phyloP scores from a whole-genome alignment of 1,139 yeast species.

The Hansenula lynferdii region DNA sequence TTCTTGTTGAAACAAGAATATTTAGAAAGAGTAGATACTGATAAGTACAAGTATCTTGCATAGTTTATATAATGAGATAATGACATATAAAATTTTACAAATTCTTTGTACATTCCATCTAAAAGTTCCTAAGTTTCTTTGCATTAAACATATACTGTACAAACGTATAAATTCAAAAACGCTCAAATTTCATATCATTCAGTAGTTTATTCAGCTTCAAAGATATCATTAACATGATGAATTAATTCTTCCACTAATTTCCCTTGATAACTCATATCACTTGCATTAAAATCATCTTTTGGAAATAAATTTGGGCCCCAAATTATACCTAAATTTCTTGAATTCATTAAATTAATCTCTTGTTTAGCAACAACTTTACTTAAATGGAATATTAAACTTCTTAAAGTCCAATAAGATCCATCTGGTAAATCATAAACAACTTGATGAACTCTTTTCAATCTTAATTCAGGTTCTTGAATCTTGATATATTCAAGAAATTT shows the following conservation, averaged over 20 bases:
- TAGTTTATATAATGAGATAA: too few relatives aligned
- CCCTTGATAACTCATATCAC: constrained; percentile 78
- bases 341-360: constrained; percentile 70
- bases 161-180: background rate
- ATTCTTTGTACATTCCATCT: too few relatives aligned
- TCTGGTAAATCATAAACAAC: constrained; percentile 88
- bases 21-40: constrained; percentile 22
- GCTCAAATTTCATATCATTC: too few relatives aligned
- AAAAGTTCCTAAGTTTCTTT: too few relatives aligned
- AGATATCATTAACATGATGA: constrained; percentile 79
- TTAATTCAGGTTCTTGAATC: constrained; percentile 50
- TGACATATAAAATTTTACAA: too few relatives aligned
- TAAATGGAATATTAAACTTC: constrained; percentile 81
- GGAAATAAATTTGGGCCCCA: constrained; percentile 92
- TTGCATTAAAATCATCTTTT: constrained; percentile 56
- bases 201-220: constrained; percentile 63
- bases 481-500: constrained; percentile 72
- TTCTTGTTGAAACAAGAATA: constrained; percentile 27
- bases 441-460: constrained; percentile 77
- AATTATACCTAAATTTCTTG: constrained; percentile 73
- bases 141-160: too few relatives aligned
- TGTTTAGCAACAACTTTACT: constrained; percentile 66
- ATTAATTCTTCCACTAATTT: constrained; percentile 80
- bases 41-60: constrained; percentile 20
- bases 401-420: constrained; percentile 87